These are phyloP conservation scores for Lentinula raphanica DNA, from an alignment of 768 basidiomycete species.

Conservation along the genomic window DNA sequence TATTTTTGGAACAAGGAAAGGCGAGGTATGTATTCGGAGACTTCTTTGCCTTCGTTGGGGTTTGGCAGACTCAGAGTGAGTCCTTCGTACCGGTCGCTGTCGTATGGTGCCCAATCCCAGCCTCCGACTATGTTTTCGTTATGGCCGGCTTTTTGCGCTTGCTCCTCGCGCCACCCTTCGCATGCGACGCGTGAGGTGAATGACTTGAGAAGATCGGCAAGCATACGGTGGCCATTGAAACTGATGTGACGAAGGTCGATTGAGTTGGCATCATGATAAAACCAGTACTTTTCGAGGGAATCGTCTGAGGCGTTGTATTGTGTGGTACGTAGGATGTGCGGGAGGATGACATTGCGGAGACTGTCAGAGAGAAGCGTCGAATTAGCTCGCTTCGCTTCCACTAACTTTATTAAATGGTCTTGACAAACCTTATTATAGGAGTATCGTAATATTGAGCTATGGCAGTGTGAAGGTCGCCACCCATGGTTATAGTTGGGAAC, in stretches of 20 bases:
- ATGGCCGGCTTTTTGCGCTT: background rate
- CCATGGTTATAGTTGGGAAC: slow-evolving; percentile 1
- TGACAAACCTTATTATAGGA: background rate
- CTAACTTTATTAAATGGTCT: no score
- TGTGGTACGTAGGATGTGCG: background rate
- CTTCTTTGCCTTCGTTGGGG: background rate
- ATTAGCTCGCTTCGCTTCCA: no score
- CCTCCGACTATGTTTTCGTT: background rate
- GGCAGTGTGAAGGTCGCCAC: slow-evolving; percentile 1
- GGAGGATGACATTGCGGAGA: background rate
- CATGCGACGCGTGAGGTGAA: slow-evolving; percentile 3
- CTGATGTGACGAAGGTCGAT: slow-evolving; percentile 1
- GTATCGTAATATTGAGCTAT: slow-evolving; percentile 4
- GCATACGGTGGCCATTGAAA: background rate
- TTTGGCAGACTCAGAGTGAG: background rate
- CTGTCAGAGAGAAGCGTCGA: background rate
- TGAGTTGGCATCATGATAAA: background rate
- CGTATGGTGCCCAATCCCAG: background rate
- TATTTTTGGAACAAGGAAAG: slow-evolving; percentile 2
- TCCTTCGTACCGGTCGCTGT: background rate
- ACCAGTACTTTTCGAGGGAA: background rate
- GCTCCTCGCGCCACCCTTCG: slow-evolving; percentile 5
- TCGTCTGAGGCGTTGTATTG: background rate
- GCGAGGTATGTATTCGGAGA: background rate
- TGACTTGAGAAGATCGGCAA: background rate